Conservation (phyloP, 2,329 filamentous ascomycete species). For the Didymellaceae sp. region DNA sequence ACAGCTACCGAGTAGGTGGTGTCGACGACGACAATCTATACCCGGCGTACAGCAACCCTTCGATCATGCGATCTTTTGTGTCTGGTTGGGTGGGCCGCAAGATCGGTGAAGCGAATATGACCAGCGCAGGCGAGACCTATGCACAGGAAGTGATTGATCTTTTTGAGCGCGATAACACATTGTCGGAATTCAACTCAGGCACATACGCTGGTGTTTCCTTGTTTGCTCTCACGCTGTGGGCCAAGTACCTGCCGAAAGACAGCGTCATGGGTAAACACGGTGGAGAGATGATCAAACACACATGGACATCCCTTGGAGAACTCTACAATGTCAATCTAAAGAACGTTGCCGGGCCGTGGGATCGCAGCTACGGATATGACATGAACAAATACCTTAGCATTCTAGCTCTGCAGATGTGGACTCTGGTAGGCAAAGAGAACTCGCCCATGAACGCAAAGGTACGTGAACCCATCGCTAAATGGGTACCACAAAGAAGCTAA, state of each 20-base stretch:
- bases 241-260: conserved; percentile 62
- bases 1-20: conserved; percentile 67
- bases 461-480: not conserved
- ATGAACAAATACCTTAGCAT: conserved; percentile 68
- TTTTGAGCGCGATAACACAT: conserved; percentile 62
- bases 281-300: conserved; percentile 59
- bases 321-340: conserved; percentile 66
- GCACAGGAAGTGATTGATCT: conserved; percentile 63
- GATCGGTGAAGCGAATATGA: conserved; percentile 65
- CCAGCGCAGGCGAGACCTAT: conserved; percentile 61
- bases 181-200: conserved; percentile 68
- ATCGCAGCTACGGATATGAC: conserved; percentile 67
- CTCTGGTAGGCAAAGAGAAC: conserved; percentile 58
- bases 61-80: conserved; percentile 68
- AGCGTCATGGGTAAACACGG: conserved; percentile 63
- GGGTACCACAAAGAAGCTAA: not conserved
- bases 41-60: conserved; percentile 66
- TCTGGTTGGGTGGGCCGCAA: conserved; percentile 65
- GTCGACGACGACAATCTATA: conserved; percentile 68
- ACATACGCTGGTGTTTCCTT: conserved; percentile 70
- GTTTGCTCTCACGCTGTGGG: conserved; percentile 64
- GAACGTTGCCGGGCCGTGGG: conserved; percentile 70
- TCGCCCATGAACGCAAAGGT: conserved; percentile 45
- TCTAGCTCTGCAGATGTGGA: conserved; percentile 66
- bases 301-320: conserved; percentile 59